These are phyloP conservation scores for Suhomyces taliae DNA, from an alignment of 1,139 yeast species.

Conservation along the genomic window DNA sequence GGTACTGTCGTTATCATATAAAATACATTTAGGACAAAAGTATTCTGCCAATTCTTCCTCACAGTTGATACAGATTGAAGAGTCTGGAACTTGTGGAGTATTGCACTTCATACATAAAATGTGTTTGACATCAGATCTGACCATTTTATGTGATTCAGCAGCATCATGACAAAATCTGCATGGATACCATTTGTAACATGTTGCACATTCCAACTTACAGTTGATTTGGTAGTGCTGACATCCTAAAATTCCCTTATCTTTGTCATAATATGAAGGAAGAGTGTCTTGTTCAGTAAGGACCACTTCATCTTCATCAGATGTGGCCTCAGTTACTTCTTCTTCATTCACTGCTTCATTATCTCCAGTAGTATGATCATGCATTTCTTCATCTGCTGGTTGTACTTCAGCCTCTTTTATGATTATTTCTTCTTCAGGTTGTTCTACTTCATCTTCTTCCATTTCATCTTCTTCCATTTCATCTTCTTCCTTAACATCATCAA, in stretches of 20 bases:
- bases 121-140: constrained; percentile 63
- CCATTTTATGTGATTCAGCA: constrained; percentile 56
- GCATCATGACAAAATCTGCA: constrained; percentile 89
- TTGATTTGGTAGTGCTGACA: constrained; percentile 83
- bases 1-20: constrained; percentile 78
- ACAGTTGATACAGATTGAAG: constrained; percentile 67
- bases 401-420: background rate
- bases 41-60: constrained; percentile 67
- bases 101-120: constrained; percentile 81
- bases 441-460: constrained; percentile 7
- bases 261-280: constrained; percentile 50
- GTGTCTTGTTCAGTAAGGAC: constrained; percentile 51
- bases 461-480: constrained; percentile 1
- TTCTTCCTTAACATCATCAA: constrained; percentile 5
- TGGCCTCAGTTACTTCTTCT: constrained; percentile 9
- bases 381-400: background rate
- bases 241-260: constrained; percentile 50
- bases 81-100: constrained; percentile 69
- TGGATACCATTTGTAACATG: constrained; percentile 71
- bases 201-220: constrained; percentile 80
- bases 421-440: background rate
- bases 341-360: constrained; percentile 7
- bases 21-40: constrained; percentile 73
- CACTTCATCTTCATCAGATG: constrained; percentile 32
- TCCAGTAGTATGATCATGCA: background rate